Base-by-base conservation (phyloP, 2,329 filamentous ascomycete genomes). In the Claviceps arundinis region DNA sequence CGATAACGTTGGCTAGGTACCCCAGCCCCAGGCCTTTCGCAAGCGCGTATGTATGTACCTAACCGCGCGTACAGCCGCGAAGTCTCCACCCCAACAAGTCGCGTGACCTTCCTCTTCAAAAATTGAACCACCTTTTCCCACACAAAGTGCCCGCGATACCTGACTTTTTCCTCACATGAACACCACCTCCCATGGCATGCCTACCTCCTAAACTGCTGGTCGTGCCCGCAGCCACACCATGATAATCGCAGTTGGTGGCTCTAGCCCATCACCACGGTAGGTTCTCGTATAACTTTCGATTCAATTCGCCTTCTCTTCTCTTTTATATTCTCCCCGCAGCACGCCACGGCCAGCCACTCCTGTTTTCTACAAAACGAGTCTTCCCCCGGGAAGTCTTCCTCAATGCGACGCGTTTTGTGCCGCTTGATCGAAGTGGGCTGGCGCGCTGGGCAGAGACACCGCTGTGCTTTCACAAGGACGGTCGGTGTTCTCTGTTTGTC, bases 391-490 rank as follows among this genome's bases (percentile, higher is more conserved):
- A 64, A 62, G 64, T 64, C 65, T 66, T 66, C 64, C 60, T 47
- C 61, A 60, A 56, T 30, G 57, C 58, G 56, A 44, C 59, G 55
- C 65, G 67, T 70, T 65, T 69, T 70, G 67, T 60, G 54, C 59
- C 56, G 59, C 60, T 57, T 60, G 60, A 37, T 56, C 58, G 62
- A 64, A 65, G 66, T 60, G 59, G 67, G 66, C 65, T 68, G 65
- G 65, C 57, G 63, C 64, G 63, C 60, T 55, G 58, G 53, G 44
- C 45, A 26, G 40, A n/a, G 11, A 45, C 24, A 17, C 22, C 2
- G 16, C 9, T n/a, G 4, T n/a, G 3, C 26, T n/a, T 30, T 13
- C 24, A 9, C 7, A 52, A 47, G 24, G 17, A 30, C 17, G 8
- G 24, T 30, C 3, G 8, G 43, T 30, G 22, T 45, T 60, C 51